Conservation (phyloP, 306 rosid species). For the Cyamopsis tetragonoloba region DNA sequence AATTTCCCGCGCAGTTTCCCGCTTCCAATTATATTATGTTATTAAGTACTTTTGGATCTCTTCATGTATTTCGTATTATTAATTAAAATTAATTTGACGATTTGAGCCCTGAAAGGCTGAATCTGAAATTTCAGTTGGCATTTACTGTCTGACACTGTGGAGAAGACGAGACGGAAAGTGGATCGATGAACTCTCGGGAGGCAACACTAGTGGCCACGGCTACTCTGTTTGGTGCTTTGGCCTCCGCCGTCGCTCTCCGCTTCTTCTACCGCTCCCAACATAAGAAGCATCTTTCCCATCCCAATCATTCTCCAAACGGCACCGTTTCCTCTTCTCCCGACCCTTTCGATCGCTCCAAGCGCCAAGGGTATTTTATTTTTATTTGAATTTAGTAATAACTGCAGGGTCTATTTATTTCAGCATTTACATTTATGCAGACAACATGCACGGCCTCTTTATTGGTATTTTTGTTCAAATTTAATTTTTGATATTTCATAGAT, state of each 20-base stretch:
- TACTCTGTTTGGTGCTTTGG: conserved; percentile 57
- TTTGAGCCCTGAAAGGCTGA: background rate
- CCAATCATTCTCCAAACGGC: conserved; percentile 36
- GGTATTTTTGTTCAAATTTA: background rate
- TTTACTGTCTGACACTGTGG: too few relatives aligned
- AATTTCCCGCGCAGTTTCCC: conserved; percentile 27
- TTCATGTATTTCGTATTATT: too few relatives aligned
- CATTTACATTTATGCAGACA: too few relatives aligned
- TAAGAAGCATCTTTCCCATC: background rate
- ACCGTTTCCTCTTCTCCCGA: conserved; percentile 34
- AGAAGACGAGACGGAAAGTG: too few relatives aligned
- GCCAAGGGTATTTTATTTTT: conserved; percentile 57
- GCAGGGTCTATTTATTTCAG: too few relatives aligned
- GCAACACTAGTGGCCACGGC: conserved; percentile 54
- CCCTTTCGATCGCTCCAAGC: conserved; percentile 80
- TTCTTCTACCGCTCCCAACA: conserved; percentile 48
- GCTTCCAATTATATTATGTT: background rate
- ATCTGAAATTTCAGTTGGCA: too few relatives aligned
- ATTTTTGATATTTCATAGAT: conserved; percentile 31
- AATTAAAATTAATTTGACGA: background rate
- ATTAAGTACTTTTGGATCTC: too few relatives aligned
- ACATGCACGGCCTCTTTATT: background rate
- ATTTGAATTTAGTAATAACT: too few relatives aligned
- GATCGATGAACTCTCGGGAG: conserved; percentile 72
- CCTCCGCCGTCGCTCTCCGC: conserved; percentile 59